phyloP scores from a whole-genome alignment of 164 flowering plant species.

The Liriodendron chinense region DNA sequence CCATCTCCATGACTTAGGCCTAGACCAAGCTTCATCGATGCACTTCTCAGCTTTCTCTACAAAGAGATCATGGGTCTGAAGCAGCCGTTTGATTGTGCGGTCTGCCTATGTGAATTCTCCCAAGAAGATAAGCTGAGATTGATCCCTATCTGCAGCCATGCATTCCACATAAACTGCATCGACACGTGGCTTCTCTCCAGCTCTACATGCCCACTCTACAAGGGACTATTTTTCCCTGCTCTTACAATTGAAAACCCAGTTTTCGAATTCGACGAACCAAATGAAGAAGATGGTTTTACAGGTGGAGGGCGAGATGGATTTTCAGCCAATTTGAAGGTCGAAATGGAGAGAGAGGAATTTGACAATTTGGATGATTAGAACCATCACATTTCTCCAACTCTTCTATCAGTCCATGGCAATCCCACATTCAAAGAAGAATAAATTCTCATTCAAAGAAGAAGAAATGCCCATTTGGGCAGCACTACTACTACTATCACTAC shows the following conservation, averaged over 20 bases:
- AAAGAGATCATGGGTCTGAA: constrained; percentile 61
- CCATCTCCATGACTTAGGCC: constrained; percentile 77
- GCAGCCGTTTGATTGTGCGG: constrained; percentile 90
- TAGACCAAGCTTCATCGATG: constrained; percentile 82
- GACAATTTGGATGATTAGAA: too few relatives aligned
- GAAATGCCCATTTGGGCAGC: background rate
- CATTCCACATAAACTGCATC: constrained; percentile 74
- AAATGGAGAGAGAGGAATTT: constrained; percentile 13
- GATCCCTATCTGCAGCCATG: constrained; percentile 78
- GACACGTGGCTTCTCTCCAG: constrained; percentile 91
- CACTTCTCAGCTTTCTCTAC: constrained; percentile 71
- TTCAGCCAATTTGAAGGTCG: constrained; percentile 19
- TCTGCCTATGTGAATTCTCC: constrained; percentile 73
- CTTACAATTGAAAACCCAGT: constrained; percentile 39
- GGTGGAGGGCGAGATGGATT: constrained; percentile 30
- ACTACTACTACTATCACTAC: background rate
- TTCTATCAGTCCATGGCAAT: constrained; percentile 27
- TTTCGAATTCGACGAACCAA: constrained; percentile 29
- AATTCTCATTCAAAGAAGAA: too few relatives aligned
- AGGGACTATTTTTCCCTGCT: constrained; percentile 34
- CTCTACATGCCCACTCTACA: constrained; percentile 83
- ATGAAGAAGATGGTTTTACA: constrained; percentile 31
- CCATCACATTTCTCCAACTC: constrained; percentile 23
- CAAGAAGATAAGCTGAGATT: constrained; percentile 61
- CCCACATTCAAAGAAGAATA: constrained; percentile 22